These are phyloP conservation scores for Alternaria arbusti DNA, from an alignment of 2,329 filamentous ascomycete genomes.

Conservation along the genomic window DNA sequence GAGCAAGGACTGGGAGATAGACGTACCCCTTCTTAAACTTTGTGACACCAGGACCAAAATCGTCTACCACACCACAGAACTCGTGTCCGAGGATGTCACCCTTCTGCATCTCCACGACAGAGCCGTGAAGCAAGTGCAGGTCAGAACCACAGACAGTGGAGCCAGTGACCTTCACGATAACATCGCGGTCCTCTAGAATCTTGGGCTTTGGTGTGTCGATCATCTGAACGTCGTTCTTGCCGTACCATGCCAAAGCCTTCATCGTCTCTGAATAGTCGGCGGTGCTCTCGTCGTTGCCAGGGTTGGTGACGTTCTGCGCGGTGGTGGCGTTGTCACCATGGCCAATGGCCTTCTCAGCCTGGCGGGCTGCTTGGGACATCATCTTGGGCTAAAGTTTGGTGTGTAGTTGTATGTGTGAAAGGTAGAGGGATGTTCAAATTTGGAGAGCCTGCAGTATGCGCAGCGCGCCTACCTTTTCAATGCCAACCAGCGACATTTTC, in stretches of 20 bases:
- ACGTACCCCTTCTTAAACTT: slow-evolving; percentile 52
- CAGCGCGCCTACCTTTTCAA: slow-evolving; percentile 21
- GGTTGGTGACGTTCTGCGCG: slow-evolving; percentile 72
- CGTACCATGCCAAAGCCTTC: slow-evolving; percentile 82
- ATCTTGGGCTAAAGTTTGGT: slow-evolving; percentile 29
- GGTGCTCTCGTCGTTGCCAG: slow-evolving; percentile 48
- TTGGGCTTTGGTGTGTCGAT: slow-evolving; percentile 73
- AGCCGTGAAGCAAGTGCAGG: slow-evolving; percentile 61
- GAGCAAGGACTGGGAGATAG: not conserved
- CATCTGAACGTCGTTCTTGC: slow-evolving; percentile 78
- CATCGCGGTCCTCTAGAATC: slow-evolving; percentile 75
- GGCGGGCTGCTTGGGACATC: slow-evolving; percentile 64
- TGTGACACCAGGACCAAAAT: slow-evolving; percentile 52
- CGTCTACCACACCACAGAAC: slow-evolving; percentile 59
- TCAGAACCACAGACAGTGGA: slow-evolving; percentile 68
- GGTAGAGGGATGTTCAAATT: not conserved
- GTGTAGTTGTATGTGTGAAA: not conserved
- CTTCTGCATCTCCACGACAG: slow-evolving; percentile 57
- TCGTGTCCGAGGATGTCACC: slow-evolving; percentile 61
- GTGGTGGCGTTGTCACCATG: slow-evolving; percentile 70
- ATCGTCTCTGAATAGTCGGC: slow-evolving; percentile 67
- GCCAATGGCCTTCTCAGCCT: slow-evolving; percentile 70
- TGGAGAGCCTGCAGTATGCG: not conserved
- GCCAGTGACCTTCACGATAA: slow-evolving; percentile 79
- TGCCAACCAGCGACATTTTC: slow-evolving; percentile 4